Evolutionary conservation across 108 stramenopile species (phyloP), one percentile per base, ranked within the genome.

Genomic region (Pseudonitzschia multistriata): DNA sequence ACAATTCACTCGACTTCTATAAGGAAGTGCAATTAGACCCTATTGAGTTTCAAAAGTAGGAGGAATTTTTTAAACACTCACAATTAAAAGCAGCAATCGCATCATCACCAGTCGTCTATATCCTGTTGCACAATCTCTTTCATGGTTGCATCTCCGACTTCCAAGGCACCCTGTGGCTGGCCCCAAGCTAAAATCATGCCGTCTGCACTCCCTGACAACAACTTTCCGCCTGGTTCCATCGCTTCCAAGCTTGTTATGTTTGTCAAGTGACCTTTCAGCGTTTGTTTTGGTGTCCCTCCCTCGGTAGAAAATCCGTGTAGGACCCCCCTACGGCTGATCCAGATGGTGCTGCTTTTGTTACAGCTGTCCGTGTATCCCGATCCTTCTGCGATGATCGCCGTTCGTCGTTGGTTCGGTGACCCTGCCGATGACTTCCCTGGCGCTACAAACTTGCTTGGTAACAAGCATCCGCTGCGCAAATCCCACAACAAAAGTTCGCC

Each of bases 131-230:
- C 54, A 14, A n/a, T 27, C 0, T 45, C 1, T 1, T 24, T 55
- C 29, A 5, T 30, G 24, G 54, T 27, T 25, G 54, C 29, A n/a
- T 0, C 54, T 24, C 24, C 24, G 8, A 3, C 54, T 11, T 3
- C 27, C 27, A 27, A 13, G 27, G 54, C 54, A 11, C 14, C 31
- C 29, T 54, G 49, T 5, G 34, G 62, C 68, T 66, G 68, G 15
- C 87, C 91, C 91, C 91, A 92, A 5, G 66, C 79, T 27, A 93
- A 66, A 66, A 93, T 85, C 81, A 90, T 87, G 5, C 92, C 92
- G 74, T 93, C 92, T 28, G 66, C 74, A 14, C 83, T 86, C 54
- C 84, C 86, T 36, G 88, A 81, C 19, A 90, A 63, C 34, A 93
- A 35, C 22, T 68, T 66, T 19, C 66, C 63, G 30, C 74, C 63